Conservation (phyloP, 257 asterid species). For the Scutellaria minor region DNA sequence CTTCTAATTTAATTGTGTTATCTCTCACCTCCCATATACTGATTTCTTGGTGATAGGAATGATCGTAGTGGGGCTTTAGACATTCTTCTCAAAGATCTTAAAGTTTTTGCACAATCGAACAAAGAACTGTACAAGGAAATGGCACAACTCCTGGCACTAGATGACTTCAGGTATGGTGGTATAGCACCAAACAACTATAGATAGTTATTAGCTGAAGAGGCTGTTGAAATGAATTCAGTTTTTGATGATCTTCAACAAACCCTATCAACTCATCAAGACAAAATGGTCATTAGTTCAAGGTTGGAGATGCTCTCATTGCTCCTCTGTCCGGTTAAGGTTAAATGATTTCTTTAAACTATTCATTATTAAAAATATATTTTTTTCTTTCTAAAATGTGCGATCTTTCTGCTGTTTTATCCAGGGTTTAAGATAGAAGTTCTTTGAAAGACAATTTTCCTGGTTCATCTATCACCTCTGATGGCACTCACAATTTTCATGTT, state of each 20-base stretch:
- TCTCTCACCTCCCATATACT: not conserved
- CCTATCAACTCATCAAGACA: conserved; percentile 65
- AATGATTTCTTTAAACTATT: no score
- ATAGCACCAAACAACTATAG: conserved; percentile 2
- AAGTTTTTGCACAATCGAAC: conserved; percentile 59
- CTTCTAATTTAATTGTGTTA: not conserved
- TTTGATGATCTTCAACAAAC: conserved; percentile 67
- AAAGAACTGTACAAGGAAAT: conserved; percentile 62
- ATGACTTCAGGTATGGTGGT: conserved; percentile 65
- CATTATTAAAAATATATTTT: no score
- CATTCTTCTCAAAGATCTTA: conserved; percentile 69
- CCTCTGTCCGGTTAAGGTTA: no score
- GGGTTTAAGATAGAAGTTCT: no score
- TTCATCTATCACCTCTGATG: no score
- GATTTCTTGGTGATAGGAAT: conserved; percentile 45
- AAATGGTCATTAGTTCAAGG: conserved; percentile 42
- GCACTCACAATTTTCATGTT: no score
- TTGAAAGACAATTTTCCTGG: no score
- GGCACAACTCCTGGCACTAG: conserved; percentile 61
- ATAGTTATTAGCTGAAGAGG: conserved; percentile 65
- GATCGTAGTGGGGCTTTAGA: conserved; percentile 58
- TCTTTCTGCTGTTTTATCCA: no score
- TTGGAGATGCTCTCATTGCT: no score
- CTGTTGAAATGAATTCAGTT: conserved; percentile 55
- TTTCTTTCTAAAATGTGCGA: no score